A percentile compares a stretch with the other conserved stretches of the same genome.
These are phyloP conservation scores for Diospyros lotus DNA, from an alignment of 148 eudicot genomes.

Conservation along the genomic window DNA sequence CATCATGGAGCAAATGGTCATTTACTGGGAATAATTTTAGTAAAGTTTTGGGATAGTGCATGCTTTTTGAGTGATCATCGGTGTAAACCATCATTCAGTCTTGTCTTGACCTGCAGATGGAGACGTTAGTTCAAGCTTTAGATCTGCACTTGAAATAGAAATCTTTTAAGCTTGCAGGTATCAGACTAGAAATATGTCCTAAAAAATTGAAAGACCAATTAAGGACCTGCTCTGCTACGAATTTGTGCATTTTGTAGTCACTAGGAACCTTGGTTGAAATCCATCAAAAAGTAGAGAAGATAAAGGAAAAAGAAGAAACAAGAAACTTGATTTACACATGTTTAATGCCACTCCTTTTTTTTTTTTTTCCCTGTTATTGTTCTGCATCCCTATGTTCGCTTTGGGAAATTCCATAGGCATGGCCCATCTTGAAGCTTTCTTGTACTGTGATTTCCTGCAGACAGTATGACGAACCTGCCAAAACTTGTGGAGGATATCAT, in stretches of 20 bases:
- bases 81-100: background rate
- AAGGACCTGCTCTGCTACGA: background rate
- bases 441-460: conserved; percentile 33
- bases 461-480: conserved; percentile 72
- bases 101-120: conserved; percentile 4
- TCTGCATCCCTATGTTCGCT: too few relatives aligned
- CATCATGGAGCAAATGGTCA: too few relatives aligned
- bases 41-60: too few relatives aligned
- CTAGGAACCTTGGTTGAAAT: background rate
- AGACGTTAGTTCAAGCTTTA: background rate
- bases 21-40: too few relatives aligned
- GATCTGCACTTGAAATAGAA: background rate
- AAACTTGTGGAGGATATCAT: conserved; percentile 83
- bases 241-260: background rate
- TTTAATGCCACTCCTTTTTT: background rate
- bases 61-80: background rate
- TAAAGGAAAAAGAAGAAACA: background rate
- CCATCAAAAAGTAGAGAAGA: background rate
- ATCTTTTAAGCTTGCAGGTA: background rate
- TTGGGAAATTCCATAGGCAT: background rate
- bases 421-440: background rate
- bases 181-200: background rate
- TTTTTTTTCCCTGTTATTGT: background rate
- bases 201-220: background rate
- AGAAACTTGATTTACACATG: background rate